Base-by-base conservation (phyloP, 2,329 filamentous ascomycete genomes). In the Exophiala spinifera region DNA sequence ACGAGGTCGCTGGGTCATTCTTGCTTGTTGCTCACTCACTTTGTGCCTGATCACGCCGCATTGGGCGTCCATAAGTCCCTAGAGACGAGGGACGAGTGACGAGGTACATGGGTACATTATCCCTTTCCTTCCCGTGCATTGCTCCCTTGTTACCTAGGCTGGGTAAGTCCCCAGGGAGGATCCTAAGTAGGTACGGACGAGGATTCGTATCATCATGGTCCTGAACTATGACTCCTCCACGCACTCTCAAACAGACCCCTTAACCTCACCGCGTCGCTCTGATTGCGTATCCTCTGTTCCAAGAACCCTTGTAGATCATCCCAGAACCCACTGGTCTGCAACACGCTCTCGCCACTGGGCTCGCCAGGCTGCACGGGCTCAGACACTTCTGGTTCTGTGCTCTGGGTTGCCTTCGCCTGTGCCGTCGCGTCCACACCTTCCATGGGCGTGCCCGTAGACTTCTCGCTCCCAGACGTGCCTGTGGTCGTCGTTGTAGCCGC, bases 311-410 rank as follows among this genome's bases (percentile, higher is more conserved):
- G 84, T 60, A 99, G 71, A 74, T 97, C 94, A 7, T 73, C 74
- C 94, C 94, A 99, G 68, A 99, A 99, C 51, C 80, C 84, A 5
- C 86, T 82, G 11, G 83, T 86, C 66, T 82, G 74, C 60, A 95
- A 67, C 17, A 58, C 70, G 67, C 3, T 63, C 45, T 37, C 34
- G 2, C 55, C 58, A 33, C 50, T 59, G 2, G 46, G 34, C 23
- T 46, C 55, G n/a, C 55, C 60, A 10, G 60, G 60, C 21, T 58
- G 60, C n/a, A 62, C 60, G 11, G 52, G 48, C n/a, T n/a, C n/a
- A n/a, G n/a, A n/a, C 10, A 10, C 36, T 17, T 52, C 50, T 10
- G 54, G 7, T 17, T 60, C 33, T 25, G 39, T 23, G 55, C 64
- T 58, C 48, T 60, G 56, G 59, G 62, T 48, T 25, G 23, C 4